phyloP scores from a whole-genome alignment of 2,329 filamentous ascomycete species.

The Hypocreales sp. region DNA sequence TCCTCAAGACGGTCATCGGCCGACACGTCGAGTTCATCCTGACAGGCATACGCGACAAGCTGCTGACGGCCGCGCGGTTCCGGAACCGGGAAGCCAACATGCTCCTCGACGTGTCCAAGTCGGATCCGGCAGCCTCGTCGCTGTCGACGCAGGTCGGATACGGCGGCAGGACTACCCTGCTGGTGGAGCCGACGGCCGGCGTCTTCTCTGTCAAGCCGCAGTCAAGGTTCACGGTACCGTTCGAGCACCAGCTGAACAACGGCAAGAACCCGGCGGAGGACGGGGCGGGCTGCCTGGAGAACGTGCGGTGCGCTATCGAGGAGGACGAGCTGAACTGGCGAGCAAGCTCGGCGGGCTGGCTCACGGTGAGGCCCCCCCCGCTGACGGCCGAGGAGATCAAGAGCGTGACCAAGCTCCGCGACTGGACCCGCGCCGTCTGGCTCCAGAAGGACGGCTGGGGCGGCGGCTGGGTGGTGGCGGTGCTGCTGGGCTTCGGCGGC shows the following conservation, averaged over 20 bases:
- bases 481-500: slow-evolving; percentile 54
- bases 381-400: slow-evolving; percentile 39
- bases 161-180: slow-evolving; percentile 42
- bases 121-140: slow-evolving; percentile 49
- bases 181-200: slow-evolving; percentile 69
- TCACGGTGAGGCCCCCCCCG: slow-evolving; percentile 27
- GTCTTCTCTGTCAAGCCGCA: slow-evolving; percentile 54
- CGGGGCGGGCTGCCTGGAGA: slow-evolving; percentile 40
- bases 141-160: slow-evolving; percentile 56
- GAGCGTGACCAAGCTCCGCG: slow-evolving; percentile 44
- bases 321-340: slow-evolving; percentile 45
- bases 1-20: slow-evolving; percentile 61
- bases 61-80: slow-evolving; percentile 47
- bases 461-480: slow-evolving; percentile 54
- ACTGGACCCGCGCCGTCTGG: slow-evolving; percentile 49
- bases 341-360: slow-evolving; percentile 52
- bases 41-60: slow-evolving; percentile 43
- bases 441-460: slow-evolving; percentile 61
- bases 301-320: slow-evolving; percentile 44
- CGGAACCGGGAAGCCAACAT: slow-evolving; percentile 42
- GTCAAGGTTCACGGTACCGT: slow-evolving; percentile 35
- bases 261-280: slow-evolving; percentile 40
- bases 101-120: slow-evolving; percentile 37
- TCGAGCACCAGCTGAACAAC: slow-evolving; percentile 51
- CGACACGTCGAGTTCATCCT: slow-evolving; percentile 61